phyloP scores from a whole-genome alignment of 164 flowering plant species.

The Liquidambar formosana region DNA sequence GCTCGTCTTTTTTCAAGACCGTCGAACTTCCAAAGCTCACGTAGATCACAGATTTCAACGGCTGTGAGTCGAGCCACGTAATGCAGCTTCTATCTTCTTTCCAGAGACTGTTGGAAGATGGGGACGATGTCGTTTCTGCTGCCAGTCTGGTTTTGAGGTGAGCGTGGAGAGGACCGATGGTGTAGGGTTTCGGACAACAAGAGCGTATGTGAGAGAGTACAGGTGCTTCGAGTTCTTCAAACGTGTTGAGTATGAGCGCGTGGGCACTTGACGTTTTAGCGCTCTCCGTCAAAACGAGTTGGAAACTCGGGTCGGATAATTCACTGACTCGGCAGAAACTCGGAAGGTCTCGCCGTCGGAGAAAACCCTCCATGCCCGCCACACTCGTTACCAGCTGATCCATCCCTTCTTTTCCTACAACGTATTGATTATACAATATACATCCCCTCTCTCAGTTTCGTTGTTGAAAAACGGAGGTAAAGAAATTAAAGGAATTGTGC shows the following conservation, averaged over 20 bases:
- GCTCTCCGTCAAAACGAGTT: too few relatives aligned
- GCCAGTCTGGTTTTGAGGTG: slow-evolving; percentile 14
- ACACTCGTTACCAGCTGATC: slow-evolving; percentile 26
- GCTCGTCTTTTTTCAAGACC: slow-evolving; percentile 12
- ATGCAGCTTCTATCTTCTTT: slow-evolving; percentile 47
- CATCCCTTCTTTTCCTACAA: slow-evolving; percentile 39
- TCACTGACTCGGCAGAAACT: not conserved
- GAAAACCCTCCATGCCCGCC: slow-evolving; percentile 38
- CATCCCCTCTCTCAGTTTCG: too few relatives aligned
- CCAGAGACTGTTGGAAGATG: slow-evolving; percentile 24
- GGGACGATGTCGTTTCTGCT: not conserved
- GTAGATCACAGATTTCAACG: slow-evolving; percentile 48
- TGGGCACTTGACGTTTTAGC: slow-evolving; percentile 6
- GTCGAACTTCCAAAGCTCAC: slow-evolving; percentile 53
- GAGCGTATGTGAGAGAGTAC: slow-evolving; percentile 24
- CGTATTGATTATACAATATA: too few relatives aligned
- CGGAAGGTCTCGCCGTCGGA: slow-evolving; percentile 47
- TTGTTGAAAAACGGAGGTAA: too few relatives aligned
- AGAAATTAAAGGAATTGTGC: too few relatives aligned
- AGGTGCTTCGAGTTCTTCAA: slow-evolving; percentile 29
- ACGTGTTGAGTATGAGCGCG: slow-evolving; percentile 30
- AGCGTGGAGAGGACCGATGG: slow-evolving; percentile 50
- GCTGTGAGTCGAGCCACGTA: slow-evolving; percentile 49
- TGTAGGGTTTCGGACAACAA: slow-evolving; percentile 27
- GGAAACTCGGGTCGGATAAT: too few relatives aligned